These are phyloP conservation scores for Agaricus blazei DNA, from an alignment of 768 basidiomycete species.

Conservation along the genomic window DNA sequence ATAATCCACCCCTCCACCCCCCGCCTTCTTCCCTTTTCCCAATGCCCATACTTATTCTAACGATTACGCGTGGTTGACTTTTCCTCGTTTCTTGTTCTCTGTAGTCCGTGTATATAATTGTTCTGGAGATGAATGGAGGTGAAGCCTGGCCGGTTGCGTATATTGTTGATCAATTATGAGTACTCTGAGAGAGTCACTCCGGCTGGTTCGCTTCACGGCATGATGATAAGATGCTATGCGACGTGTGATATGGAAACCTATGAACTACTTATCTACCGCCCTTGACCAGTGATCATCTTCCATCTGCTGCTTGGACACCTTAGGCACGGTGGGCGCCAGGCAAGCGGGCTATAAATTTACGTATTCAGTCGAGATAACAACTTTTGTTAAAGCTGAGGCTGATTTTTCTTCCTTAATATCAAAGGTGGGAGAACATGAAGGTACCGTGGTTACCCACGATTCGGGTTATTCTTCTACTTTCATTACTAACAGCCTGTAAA, in stretches of 20 bases:
- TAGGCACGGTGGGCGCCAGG: conserved; percentile 57
- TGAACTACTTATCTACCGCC: conserved; percentile 52
- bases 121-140: neutral
- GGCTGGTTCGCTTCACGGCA: no score
- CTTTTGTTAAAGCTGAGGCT: no score
- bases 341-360: conserved; percentile 44
- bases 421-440: conserved; percentile 98
- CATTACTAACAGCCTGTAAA: conserved; percentile 20
- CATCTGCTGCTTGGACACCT: conserved; percentile 94
- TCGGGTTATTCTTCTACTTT: conserved; percentile 14
- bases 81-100: neutral
- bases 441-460: conserved; percentile 25
- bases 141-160: no score
- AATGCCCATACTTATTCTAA: no score
- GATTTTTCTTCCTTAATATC: neutral
- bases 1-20: conserved; percentile 14
- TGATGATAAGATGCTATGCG: conserved; percentile 14
- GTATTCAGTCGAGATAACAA: no score
- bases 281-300: conserved; percentile 65
- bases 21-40: no score
- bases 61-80: neutral
- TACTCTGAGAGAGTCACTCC: neutral
- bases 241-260: conserved; percentile 17
- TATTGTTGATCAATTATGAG: neutral
- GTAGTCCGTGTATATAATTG: neutral